phyloP scores from a whole-genome alignment of 1,139 yeast genomes.

The Taphrina populina region DNA sequence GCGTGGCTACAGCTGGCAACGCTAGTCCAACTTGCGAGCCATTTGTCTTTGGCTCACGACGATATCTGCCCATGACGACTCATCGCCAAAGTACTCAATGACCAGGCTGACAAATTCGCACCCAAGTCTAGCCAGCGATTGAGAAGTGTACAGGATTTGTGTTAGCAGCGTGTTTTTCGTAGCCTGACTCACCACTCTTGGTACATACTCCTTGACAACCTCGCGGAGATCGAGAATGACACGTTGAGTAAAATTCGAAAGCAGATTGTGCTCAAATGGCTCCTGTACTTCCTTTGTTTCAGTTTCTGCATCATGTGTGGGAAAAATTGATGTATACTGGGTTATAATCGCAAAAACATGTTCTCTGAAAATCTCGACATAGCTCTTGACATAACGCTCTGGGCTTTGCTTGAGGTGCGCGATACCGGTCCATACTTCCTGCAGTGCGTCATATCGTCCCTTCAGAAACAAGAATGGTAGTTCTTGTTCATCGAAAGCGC shows the following conservation, averaged over 20 bases:
- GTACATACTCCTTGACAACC: conserved; percentile 47
- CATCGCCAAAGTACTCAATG: conserved; percentile 38
- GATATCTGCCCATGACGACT: conserved; percentile 23
- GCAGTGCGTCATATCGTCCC: conserved; percentile 45
- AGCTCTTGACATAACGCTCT: conserved; percentile 71
- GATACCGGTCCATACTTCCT: conserved; percentile 54
- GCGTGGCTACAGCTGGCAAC: no score
- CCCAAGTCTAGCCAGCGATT: conserved; percentile 67
- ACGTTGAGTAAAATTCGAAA: conserved; percentile 50
- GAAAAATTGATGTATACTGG: conserved; percentile 64
- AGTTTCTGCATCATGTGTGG: conserved; percentile 39
- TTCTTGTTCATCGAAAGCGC: conserved; percentile 41
- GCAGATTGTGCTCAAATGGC: conserved; percentile 44
- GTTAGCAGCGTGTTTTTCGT: conserved; percentile 63
- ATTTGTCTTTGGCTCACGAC: conserved; percentile 27
- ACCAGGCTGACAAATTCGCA: conserved; percentile 57
- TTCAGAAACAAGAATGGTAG: conserved; percentile 46
- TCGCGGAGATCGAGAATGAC: conserved; percentile 46
- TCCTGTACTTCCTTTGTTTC: conserved; percentile 34
- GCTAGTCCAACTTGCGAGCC: conserved; percentile 21
- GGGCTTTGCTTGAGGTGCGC: conserved; percentile 54
- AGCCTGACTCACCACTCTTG: conserved; percentile 48
- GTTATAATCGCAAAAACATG: conserved; percentile 71
- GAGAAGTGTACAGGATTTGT: conserved; percentile 74
- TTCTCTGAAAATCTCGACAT: conserved; percentile 80